phyloP scores from a whole-genome alignment of 371 early-diverging fungal species.

The Rhizopus arrhizus region DNA sequence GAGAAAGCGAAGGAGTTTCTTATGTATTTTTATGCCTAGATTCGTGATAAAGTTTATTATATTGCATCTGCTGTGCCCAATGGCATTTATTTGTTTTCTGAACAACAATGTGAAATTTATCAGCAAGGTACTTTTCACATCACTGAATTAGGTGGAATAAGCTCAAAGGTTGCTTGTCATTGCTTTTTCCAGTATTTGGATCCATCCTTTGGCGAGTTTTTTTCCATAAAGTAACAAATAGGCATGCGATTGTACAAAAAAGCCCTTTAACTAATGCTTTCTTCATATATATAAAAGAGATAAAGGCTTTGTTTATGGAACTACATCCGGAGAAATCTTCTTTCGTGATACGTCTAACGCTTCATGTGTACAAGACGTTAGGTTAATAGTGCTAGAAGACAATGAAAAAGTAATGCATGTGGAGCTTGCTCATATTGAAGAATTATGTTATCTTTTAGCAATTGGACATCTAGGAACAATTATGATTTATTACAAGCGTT shows the following conservation, averaged over 20 bases:
- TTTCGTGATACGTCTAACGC: conserved; percentile 5
- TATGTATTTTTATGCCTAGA: not conserved
- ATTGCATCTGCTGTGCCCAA: not conserved
- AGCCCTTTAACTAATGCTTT: no score
- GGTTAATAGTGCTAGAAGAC: not conserved
- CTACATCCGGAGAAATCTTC: conserved; percentile 10
- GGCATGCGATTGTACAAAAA: no score
- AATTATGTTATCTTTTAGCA: conserved; percentile 4
- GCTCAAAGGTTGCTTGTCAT: conserved; percentile 5
- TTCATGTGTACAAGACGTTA: conserved; percentile 5
- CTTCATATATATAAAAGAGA: not conserved
- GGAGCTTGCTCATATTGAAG: not conserved
- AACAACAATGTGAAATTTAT: conserved; percentile 1
- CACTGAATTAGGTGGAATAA: not conserved
- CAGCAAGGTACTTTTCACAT: not conserved
- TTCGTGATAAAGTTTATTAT: not conserved
- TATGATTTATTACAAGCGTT: conserved; percentile 14
- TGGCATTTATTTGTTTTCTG: not conserved
- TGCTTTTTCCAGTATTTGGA: conserved; percentile 1
- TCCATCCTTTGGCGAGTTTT: conserved; percentile 1
- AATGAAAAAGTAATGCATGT: conserved; percentile 8
- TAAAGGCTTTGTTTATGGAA: conserved; percentile 17
- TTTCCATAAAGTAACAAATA: conserved; percentile 4
- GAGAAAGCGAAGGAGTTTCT: not conserved
- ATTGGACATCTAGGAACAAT: conserved; percentile 22